These are phyloP conservation scores for Porpolomopsis calyptriformis DNA, from an alignment of 768 basidiomycete genomes.

Conservation along the genomic window DNA sequence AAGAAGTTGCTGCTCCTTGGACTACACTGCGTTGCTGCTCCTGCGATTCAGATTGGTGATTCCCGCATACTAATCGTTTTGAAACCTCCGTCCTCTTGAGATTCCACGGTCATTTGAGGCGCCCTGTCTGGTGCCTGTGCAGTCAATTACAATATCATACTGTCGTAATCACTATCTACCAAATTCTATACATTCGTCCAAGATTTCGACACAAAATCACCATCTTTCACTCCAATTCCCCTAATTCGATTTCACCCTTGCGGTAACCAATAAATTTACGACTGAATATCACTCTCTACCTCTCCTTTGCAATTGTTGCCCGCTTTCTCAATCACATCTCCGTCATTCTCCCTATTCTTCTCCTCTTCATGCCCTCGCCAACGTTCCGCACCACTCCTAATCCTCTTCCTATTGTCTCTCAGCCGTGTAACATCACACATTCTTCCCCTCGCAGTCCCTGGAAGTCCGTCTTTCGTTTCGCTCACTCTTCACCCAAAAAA, in stretches of 20 bases:
- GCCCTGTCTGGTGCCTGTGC: no score
- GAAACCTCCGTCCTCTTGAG: no score
- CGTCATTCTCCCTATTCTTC: conserved; percentile 8
- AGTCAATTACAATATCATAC: no score
- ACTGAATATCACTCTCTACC: not conserved
- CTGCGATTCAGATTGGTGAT: no score
- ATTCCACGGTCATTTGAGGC: no score
- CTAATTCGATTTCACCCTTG: not conserved
- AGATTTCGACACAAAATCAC: no score
- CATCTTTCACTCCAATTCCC: no score
- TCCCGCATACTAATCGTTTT: no score
- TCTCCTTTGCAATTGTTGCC: not conserved
- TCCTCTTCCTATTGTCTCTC: conserved; percentile 11
- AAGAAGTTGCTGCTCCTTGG: no score
- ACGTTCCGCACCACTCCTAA: conserved; percentile 15
- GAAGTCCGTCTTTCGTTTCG: conserved; percentile 70
- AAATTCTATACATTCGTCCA: no score
- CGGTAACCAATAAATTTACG: not conserved
- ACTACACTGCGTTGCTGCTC: no score
- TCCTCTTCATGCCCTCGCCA: conserved; percentile 18
- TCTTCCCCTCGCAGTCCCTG: conserved; percentile 30
- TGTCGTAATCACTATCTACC: no score
- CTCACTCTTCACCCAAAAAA: conserved; percentile 55
- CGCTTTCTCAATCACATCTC: conserved; percentile 10
- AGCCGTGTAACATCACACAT: conserved; percentile 15